phyloP scores from a whole-genome alignment of 441 rosid genomes.

The Breynia disticha region DNA sequence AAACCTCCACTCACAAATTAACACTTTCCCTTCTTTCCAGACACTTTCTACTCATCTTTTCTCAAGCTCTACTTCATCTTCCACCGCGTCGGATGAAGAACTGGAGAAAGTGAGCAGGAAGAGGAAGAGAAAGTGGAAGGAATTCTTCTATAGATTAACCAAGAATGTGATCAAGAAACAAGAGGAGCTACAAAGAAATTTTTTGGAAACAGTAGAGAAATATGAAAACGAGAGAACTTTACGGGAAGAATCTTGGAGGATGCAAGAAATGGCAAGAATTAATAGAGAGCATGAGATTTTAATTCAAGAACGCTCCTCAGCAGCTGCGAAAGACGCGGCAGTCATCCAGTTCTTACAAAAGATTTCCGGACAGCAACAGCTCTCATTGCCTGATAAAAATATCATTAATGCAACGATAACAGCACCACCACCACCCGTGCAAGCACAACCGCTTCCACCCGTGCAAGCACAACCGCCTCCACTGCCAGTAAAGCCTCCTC shows the following conservation, averaged over 20 bases:
- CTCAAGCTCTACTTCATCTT: slow-evolving; percentile 49
- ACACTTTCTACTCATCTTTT: slow-evolving; percentile 33
- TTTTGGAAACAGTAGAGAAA: slow-evolving; percentile 59
- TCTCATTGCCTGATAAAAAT: slow-evolving; percentile 9
- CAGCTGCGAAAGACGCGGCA: slow-evolving; percentile 63
- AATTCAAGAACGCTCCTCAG: slow-evolving; percentile 49
- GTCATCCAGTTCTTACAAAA: slow-evolving; percentile 65
- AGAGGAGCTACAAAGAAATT: slow-evolving; percentile 54
- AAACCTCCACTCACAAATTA: slow-evolving; percentile 4
- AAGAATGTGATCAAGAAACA: slow-evolving; percentile 59
- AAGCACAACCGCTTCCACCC: slow-evolving; percentile 13
- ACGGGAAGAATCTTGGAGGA: slow-evolving; percentile 69
- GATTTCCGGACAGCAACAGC: slow-evolving; percentile 43
- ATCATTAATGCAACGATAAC: slow-evolving; percentile 1
- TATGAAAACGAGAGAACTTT: slow-evolving; percentile 49
- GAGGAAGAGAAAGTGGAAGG: slow-evolving; percentile 58
- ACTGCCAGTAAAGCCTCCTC: background rate
- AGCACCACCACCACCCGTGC: background rate
- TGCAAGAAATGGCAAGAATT: slow-evolving; percentile 48
- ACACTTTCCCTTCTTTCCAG: slow-evolving; percentile 18
- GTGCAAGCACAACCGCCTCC: slow-evolving; percentile 6
- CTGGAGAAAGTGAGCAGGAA: slow-evolving; percentile 24
- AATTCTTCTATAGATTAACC: slow-evolving; percentile 45
- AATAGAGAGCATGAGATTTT: slow-evolving; percentile 46
- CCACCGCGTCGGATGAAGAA: slow-evolving; percentile 48